A percentile compares a stretch with the other conserved stretches of the same genome.
Conservation (phyloP, 2,329 filamentous ascomycete genomes). For the Pseudogymnoascus sp. region DNA sequence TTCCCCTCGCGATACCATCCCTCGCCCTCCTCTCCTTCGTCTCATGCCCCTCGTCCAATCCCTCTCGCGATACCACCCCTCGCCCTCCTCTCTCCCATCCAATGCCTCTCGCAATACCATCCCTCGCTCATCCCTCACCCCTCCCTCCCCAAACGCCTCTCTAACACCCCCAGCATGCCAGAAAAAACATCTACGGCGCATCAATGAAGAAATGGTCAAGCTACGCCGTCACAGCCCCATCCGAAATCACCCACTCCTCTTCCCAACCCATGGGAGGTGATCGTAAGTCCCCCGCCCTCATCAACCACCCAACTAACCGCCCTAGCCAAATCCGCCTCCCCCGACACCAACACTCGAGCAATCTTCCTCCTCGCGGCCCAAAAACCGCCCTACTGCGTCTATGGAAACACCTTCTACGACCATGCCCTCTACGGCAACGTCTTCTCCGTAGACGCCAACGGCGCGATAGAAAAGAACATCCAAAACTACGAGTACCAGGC, state of each 20-base stretch:
- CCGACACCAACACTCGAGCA: constrained; percentile 73
- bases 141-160: constrained; percentile 1
- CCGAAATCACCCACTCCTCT: constrained; percentile 65
- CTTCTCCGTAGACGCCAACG: constrained; percentile 52
- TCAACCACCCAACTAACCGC: constrained; percentile 9
- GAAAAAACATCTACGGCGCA: constrained; percentile 80
- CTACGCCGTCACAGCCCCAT: constrained; percentile 67
- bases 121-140: background rate
- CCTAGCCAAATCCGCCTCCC: constrained; percentile 54
- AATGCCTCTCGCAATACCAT: too few species aligned
- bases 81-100: too few species aligned
- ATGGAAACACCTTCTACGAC: constrained; percentile 86
- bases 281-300: constrained; percentile 42
- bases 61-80: too few species aligned
- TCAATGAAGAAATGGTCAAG: constrained; percentile 93
- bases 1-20: too few species aligned
- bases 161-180: constrained; percentile 53
- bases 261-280: constrained; percentile 72
- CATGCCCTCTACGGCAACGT: constrained; percentile 77
- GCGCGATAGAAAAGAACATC: constrained; percentile 54
- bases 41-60: too few species aligned
- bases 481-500: constrained; percentile 69
- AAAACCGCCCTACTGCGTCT: constrained; percentile 72
- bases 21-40: too few species aligned
- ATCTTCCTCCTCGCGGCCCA: constrained; percentile 81